These are phyloP conservation scores for Mediolabrus comicus DNA, from an alignment of 108 stramenopile species.

Conservation along the genomic window DNA sequence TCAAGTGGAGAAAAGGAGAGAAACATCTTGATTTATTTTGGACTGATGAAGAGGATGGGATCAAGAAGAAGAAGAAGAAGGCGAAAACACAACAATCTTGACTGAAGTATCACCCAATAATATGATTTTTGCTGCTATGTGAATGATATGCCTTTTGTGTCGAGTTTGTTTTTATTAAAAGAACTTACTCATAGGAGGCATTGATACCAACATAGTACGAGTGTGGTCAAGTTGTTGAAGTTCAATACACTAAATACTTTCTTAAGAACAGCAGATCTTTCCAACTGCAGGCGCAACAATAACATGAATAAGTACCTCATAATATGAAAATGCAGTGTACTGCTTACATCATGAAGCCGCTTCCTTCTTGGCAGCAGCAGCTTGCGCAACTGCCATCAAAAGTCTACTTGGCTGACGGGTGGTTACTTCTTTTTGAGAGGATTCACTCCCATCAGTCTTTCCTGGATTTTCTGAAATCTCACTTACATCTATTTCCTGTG, in stretches of 20 bases:
- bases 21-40: conserved; percentile 60
- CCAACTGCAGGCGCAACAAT: not conserved
- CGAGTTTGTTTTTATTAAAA: not conserved
- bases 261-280: not conserved
- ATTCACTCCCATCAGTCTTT: too few relatives aligned
- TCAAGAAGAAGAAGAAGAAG: not conserved
- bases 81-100: not conserved
- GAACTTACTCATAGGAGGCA: not conserved
- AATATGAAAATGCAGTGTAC: too few relatives aligned
- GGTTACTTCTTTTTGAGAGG: too few relatives aligned
- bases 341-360: too few relatives aligned
- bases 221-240: not conserved
- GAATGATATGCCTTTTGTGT: conserved; percentile 1
- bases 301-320: too few relatives aligned
- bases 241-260: not conserved
- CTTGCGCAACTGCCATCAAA: too few relatives aligned
- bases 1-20: conserved; percentile 67
- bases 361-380: too few relatives aligned
- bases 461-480: too few relatives aligned
- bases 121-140: too few relatives aligned
- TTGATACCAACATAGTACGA: not conserved
- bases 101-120: too few relatives aligned
- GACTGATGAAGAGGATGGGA: conserved; percentile 1
- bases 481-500: too few relatives aligned
- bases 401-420: too few relatives aligned